Evolutionary conservation across 2,329 filamentous ascomycete genomes (phyloP), one percentile per base, ranked within the genome.

Genomic region (Bipolaris sorokiniana): DNA sequence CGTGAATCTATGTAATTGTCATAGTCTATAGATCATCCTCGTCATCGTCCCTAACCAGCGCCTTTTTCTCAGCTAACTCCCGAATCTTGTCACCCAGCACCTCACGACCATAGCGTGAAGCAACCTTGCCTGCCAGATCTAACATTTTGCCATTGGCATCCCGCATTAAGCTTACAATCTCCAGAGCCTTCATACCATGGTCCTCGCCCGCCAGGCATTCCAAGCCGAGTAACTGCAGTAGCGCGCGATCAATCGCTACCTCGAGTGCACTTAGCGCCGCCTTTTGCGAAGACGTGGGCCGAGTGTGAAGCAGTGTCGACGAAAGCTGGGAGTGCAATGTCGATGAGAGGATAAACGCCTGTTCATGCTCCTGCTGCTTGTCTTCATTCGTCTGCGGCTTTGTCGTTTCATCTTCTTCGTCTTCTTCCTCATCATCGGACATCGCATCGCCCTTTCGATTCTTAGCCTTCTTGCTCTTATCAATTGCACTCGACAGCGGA

Each of bases 171-270:
- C 85, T 83, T 28, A 96, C 95, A 69, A 98, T 85, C 78, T 99
- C 96, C 34, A 99, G 81, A 0, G 94, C 94, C 65, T 94, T 92
- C 92, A 97, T 97, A 5, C 93, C 94, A 28, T 90, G 84, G 62
- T 98, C 93, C 76, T 99, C 95, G 42, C 92, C 92, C 65, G 95
- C 91, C 58, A 92, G 87, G 75, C 95, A 99, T 80, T 98, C 95
- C 6, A 89, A 81, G 2, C 91, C 93, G 71, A 99, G 82, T 74
- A 98, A 84, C 80, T 97, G 92, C 62, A 99, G 81, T 48, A 99
- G 81, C 41, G 89, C 87, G 80, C 97, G 97, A 80, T 99, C 93
- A 36, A 96, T 86, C 42, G 96, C 91, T 42, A 96, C 80, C 76
- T 96, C 91, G 53, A 92, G 83, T 37, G 86, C 83, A 13, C 86